These are phyloP conservation scores for Parmelia sp. DNA, from an alignment of 495 filamentous ascomycete genomes.

Conservation along the genomic window DNA sequence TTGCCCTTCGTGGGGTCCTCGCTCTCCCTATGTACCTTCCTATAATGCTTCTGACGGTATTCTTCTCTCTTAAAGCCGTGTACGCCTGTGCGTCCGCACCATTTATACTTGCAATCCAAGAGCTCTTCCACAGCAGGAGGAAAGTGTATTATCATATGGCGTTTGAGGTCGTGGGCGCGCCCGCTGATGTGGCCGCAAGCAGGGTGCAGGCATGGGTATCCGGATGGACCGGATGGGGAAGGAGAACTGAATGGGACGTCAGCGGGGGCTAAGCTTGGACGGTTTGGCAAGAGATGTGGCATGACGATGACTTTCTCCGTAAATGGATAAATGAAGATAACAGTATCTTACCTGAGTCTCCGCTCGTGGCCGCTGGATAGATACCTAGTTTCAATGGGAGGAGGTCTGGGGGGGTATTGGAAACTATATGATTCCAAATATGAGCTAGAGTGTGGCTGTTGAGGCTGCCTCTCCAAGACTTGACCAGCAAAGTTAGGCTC, in stretches of 20 bases:
- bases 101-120: constrained; percentile 67
- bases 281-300: neutral
- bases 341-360: constrained; percentile 20
- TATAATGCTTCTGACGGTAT: constrained; percentile 81
- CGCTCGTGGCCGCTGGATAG: neutral
- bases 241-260: neutral
- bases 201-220: constrained; percentile 39
- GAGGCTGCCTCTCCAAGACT: no score
- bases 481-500: no score
- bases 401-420: neutral
- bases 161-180: constrained; percentile 48
- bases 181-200: constrained; percentile 45
- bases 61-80: constrained; percentile 80
- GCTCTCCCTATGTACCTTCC: constrained; percentile 60
- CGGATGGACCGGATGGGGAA: neutral
- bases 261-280: neutral
- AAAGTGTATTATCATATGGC: constrained; percentile 48
- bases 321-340: constrained; percentile 13
- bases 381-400: neutral
- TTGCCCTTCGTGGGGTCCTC: neutral
- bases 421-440: neutral
- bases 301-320: neutral
- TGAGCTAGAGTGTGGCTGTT: neutral
- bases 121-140: constrained; percentile 41
- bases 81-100: constrained; percentile 71